phyloP scores from a whole-genome alignment of 2,329 filamentous ascomycete genomes.

The Ceratocystiopsis minuta region DNA sequence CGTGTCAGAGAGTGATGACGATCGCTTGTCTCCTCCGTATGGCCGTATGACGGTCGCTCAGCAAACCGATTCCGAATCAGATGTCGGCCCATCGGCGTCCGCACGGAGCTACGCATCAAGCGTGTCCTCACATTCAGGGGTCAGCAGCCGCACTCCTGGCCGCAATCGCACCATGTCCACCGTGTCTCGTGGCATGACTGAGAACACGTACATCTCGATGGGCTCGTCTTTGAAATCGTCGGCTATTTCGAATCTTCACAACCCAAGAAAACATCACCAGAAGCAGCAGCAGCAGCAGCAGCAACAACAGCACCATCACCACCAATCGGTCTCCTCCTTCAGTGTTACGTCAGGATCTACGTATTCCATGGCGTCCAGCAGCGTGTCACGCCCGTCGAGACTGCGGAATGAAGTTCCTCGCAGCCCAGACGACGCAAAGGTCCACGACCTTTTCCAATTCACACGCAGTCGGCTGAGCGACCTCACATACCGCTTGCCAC shows the following conservation, averaged over 20 bases:
- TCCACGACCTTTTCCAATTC: slow-evolving; percentile 71
- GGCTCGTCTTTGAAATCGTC: slow-evolving; percentile 37
- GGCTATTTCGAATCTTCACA: slow-evolving; percentile 2
- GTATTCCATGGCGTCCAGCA: slow-evolving; percentile 24
- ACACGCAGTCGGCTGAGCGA: slow-evolving; percentile 66
- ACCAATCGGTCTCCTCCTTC: slow-evolving; percentile 29
- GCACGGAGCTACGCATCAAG: no score
- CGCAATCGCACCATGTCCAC: slow-evolving; percentile 28
- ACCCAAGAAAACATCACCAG: slow-evolving; percentile 1
- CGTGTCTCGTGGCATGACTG: slow-evolving; percentile 35
- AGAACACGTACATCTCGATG: slow-evolving; percentile 51
- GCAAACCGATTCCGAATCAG: slow-evolving; percentile 39
- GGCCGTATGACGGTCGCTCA: slow-evolving; percentile 59
- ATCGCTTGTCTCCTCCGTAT: slow-evolving; percentile 50
- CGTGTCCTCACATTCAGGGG: slow-evolving; percentile 26
- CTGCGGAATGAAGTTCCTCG: slow-evolving; percentile 64
- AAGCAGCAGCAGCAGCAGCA: not conserved
- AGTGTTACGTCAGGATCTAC: slow-evolving; percentile 31
- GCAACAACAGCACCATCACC: slow-evolving; percentile 6
- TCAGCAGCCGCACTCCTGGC: slow-evolving; percentile 33
- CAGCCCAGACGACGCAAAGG: slow-evolving; percentile 56
- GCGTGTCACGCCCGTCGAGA: slow-evolving; percentile 35
- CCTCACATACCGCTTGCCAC: slow-evolving; percentile 57
- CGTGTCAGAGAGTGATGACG: slow-evolving; percentile 59
- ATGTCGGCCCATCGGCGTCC: no score